Base-by-base conservation (phyloP, 2,329 filamentous ascomycete genomes). In the Botrytis squamosa region DNA sequence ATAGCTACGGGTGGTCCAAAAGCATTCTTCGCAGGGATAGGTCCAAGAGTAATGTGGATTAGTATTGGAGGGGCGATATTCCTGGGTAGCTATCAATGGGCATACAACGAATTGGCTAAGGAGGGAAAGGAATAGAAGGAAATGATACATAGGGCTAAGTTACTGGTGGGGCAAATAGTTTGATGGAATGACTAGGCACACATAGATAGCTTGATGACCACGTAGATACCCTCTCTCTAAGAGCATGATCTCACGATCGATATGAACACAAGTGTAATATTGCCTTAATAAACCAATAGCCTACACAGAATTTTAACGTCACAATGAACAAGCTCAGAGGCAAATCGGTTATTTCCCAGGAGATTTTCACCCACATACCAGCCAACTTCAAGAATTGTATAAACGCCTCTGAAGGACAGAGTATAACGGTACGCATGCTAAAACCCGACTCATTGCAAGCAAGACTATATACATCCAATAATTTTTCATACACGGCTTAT, bases 11-110 rank as follows among this genome's bases (percentile, higher is more conserved):
- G 90, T 75, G 92, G 93, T 1, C 81, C 89, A 8, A 83, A 86
- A 75, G 90, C 91, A 0, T 94, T 95, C 82, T 94, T 95, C 79
- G 88, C 90, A 2, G 93, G 92, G 1, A 87, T 91, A 64, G 94
- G 92, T 25, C 96, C 96, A 2, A 87, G 96, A 71, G 91, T 97
- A 16, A 91, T 93, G 75, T 98, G 96, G 95, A 99, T 99, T 81
- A 96, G 93, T 77, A 92, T 93, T 73, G 96, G 96, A 4, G 96
- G 96, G 1, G 94, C 95, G 18, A 94, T 99, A 49, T 99, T 99
- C 84, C 83, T 98, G 80, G 96, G 95, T 0, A 95, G 92, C 79
- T 98, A 98, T 82, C 94, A 97, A 82, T 96, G 91, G 89, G 92
- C 91, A 36, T 92, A 91, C 78, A 97, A 97, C 84, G 85, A 89